Conservation (phyloP, 495 filamentous ascomycete species). For the Parmelia sp. region DNA sequence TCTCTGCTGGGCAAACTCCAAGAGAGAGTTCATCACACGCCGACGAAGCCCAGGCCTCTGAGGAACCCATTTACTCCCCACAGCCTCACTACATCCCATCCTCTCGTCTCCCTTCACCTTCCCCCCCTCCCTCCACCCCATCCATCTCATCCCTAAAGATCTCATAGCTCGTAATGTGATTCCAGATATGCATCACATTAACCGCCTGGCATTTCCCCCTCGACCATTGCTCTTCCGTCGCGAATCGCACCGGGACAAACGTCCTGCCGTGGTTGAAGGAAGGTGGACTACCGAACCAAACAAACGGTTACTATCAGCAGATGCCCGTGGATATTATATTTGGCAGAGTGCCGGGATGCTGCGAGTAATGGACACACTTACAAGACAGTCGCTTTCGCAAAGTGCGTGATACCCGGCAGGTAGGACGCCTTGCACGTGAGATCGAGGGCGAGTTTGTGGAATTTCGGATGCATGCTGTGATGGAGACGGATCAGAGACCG, state of each 20-base stretch:
- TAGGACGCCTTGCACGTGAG: neutral
- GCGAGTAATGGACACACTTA: no score
- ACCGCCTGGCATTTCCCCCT: neutral
- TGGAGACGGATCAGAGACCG: neutral
- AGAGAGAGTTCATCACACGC: no score
- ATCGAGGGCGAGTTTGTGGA: neutral
- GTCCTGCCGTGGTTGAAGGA: neutral
- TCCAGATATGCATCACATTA: neutral
- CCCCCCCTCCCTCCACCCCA: no score
- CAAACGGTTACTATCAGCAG: no score
- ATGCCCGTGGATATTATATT: no score
- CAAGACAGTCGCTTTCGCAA: neutral
- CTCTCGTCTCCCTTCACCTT: no score
- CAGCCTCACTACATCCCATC: no score
- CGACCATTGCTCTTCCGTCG: neutral
- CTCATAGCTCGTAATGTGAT: neutral
- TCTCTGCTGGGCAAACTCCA: no score
- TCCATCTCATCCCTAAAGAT: neutral
- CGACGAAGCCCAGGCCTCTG: no score
- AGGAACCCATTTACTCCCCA: no score
- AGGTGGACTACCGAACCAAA: neutral
- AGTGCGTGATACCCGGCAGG: neutral
- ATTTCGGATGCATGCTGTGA: neutral
- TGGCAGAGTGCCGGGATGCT: no score
- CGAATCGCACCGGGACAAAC: neutral